Percentiles rank a stretch among this genome's conserved stretches.
phyloP scores from a whole-genome alignment of 139 green algal species.

The Coccomyxa sp. region DNA sequence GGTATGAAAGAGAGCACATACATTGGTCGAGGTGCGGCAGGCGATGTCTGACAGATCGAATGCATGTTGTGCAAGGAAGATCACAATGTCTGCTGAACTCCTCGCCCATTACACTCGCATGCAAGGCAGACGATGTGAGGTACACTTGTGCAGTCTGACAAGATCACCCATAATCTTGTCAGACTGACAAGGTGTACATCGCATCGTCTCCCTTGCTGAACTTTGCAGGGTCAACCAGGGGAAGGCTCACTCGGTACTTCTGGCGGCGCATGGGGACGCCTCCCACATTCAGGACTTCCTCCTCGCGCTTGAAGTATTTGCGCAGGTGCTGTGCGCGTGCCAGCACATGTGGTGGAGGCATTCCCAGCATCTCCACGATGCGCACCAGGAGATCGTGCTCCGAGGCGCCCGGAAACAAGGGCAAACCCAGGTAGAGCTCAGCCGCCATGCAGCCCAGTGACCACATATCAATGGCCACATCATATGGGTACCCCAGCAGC shows the following conservation, averaged over 20 bases:
- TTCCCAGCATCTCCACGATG: conserved; percentile 84
- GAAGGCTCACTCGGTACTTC: background rate
- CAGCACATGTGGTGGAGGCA: conserved; percentile 63
- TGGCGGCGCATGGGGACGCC: background rate
- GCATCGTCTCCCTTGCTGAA: too few species aligned
- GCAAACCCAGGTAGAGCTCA: conserved; percentile 91
- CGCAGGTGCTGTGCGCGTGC: conserved; percentile 51
- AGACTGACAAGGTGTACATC: too few species aligned
- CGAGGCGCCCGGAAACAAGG: conserved; percentile 88
- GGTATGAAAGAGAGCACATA: too few species aligned
- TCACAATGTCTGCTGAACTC: too few species aligned
- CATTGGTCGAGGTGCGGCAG: too few species aligned
- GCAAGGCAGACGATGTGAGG: too few species aligned
- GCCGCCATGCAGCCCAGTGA: conserved; percentile 89
- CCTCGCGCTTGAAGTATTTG: conserved; percentile 70
- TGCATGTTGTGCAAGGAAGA: too few species aligned
- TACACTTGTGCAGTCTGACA: too few species aligned
- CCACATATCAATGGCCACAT: conserved; percentile 94
- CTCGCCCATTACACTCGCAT: too few species aligned
- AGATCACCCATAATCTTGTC: too few species aligned
- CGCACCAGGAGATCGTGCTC: conserved; percentile 90
- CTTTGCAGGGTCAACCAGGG: too few species aligned
- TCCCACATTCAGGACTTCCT: background rate
- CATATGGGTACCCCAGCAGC: conserved; percentile 78
- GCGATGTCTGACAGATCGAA: too few species aligned